phyloP scores from a whole-genome alignment of 345 rosid species.

The Luvunga scandens region DNA sequence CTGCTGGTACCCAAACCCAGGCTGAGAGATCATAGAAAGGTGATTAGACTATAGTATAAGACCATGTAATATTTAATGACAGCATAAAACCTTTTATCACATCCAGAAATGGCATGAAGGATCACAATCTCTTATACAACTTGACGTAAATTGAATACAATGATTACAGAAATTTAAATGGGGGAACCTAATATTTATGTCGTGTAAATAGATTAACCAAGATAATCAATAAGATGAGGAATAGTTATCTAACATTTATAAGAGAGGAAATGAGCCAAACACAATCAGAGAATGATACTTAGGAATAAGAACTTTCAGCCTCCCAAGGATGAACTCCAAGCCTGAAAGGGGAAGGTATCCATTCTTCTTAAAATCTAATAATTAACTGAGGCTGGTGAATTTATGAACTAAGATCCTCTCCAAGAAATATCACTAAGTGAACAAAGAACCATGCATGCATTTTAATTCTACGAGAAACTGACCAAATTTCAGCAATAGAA shows the following conservation, averaged over 20 bases:
- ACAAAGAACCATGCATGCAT: neutral
- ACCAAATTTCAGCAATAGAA: neutral
- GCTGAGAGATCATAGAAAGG: slow-evolving; percentile 32
- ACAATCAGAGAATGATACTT: neutral
- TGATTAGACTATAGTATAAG: neutral
- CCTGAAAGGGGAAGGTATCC: neutral
- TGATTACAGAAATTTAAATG: neutral
- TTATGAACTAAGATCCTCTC: neutral
- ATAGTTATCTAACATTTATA: neutral
- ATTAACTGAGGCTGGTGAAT: neutral
- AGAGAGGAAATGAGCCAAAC: neutral
- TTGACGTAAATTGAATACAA: neutral
- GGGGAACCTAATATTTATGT: neutral
- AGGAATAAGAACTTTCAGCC: neutral
- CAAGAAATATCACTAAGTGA: neutral
- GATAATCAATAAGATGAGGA: neutral
- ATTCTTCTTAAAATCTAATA: neutral
- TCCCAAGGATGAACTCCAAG: neutral
- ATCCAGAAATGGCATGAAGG: neutral
- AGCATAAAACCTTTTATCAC: neutral
- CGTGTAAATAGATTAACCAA: neutral
- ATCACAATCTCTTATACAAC: neutral
- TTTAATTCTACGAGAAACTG: neutral
- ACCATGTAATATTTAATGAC: neutral
- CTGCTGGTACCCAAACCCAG: slow-evolving; percentile 90